phyloP scores from a whole-genome alignment of 169 alveolate species.

The Plasmodium fragile region DNA sequence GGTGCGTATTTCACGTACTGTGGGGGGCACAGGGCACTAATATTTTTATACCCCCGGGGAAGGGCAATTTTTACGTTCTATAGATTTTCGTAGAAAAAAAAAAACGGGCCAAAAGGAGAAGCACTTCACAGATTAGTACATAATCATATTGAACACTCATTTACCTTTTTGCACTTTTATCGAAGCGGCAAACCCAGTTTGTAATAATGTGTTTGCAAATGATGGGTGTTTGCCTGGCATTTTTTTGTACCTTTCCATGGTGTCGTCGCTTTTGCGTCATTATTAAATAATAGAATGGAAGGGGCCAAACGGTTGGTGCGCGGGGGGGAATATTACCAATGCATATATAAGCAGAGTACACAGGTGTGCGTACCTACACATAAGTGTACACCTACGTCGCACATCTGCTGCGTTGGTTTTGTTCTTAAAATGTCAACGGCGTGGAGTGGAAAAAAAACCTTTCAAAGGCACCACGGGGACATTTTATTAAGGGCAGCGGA shows the following conservation, averaged over 20 bases:
- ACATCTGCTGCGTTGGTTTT: not conserved
- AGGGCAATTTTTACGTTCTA: not conserved
- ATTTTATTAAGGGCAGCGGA: not conserved
- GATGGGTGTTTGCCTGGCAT: not conserved
- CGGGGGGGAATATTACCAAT: not conserved
- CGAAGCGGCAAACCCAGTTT: not conserved
- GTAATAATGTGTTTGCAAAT: not conserved
- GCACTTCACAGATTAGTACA: not conserved
- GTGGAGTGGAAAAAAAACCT: not conserved
- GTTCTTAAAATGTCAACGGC: not conserved
- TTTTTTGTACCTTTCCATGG: not conserved
- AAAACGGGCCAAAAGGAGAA: not conserved
- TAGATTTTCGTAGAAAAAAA: not conserved
- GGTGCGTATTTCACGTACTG: not conserved
- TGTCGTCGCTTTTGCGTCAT: not conserved
- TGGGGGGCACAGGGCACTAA: not conserved
- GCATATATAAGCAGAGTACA: not conserved
- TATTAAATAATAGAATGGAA: not conserved
- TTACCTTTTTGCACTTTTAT: not conserved
- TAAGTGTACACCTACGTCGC: not conserved
- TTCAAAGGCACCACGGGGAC: not conserved
- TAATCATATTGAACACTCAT: not conserved
- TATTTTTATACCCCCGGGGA: not conserved
- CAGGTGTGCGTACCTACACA: not conserved
- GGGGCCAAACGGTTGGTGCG: not conserved